Base-by-base conservation (phyloP, 1,284 basidiomycete species). In the Earliella scabrosa region DNA sequence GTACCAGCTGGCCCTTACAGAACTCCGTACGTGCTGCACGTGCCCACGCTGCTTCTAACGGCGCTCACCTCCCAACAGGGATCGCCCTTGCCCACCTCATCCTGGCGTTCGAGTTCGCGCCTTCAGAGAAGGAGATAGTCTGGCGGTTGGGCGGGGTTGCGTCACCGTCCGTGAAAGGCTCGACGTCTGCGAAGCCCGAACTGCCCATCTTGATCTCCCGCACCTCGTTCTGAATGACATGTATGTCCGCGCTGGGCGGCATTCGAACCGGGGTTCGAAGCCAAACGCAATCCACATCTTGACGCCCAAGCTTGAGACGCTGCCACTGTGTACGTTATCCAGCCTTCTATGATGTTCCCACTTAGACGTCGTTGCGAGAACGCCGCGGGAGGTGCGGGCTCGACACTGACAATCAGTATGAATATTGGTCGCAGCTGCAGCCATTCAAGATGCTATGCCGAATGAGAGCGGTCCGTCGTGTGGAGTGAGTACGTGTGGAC, bases 61-160 rank as follows among this genome's bases (percentile, higher is more conserved):
- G 1, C 18, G 20, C 23, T 18, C 41, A 24, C 7, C 9, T 14
- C 13, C 32, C 10, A n/a, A 5, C 50, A 58, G 56, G 43, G 10
- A 54, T 50, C 21, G 53, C 43, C 13, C 14, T 54, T 16, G 40
- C 53, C n/a, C 39, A 49, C 36, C 53, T 54, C 13, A 40, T 54
- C 24, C 21, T 49, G 29, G 21, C 32, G n/a, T 54, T 54, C 20
- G 40, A 49, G 32, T 50, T 54, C 43, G 24, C 53, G 18, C 53
- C 47, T 2, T 54, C 53, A 11, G 35, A 63, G 21, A 59, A 59
- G 52, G 59, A 63, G 38, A 63, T 63, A 6, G 46, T 48, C 10
- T 65, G 64, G 64, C 63, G 58, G 43, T 41, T 56, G 20, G 59
- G 59, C 4, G 49, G 52, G 2, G 40, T 61, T 6, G 39, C 50